Conservation (phyloP, 78 protist genomes). For the Speleostelium caveatum region DNA sequence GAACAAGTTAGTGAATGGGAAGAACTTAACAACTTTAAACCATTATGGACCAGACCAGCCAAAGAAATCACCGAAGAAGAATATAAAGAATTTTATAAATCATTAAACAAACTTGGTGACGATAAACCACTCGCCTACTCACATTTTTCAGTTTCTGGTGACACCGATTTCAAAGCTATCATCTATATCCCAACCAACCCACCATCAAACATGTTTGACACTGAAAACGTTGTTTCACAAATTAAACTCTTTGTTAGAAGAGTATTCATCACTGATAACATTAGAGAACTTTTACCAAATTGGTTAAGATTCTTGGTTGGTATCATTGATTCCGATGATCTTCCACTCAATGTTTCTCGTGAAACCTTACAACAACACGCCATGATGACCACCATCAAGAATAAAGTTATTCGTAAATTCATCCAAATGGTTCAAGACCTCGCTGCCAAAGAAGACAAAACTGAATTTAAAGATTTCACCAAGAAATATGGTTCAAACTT, state of each 20-base stretch:
- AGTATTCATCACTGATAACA: conserved; percentile 97
- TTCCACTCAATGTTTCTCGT: conserved; percentile 99
- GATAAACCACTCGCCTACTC: conserved; percentile 90
- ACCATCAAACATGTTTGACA: conserved; percentile 81
- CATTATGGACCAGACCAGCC: conserved; percentile 98
- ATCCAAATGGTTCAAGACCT: conserved; percentile 90
- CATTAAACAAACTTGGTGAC: conserved; percentile 88
- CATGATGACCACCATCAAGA: conserved; percentile 88
- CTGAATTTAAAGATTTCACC: conserved; percentile 89
- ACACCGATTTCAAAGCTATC: conserved; percentile 93
- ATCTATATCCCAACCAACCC: conserved; percentile 97
- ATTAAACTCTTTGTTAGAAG: conserved; percentile 98
- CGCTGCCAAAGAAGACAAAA: conserved; percentile 63
- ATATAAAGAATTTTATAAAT: conserved; percentile 96
- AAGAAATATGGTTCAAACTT: conserved; percentile 92
- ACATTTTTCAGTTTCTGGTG: conserved; percentile 97
- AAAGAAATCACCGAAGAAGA: conserved; percentile 95
- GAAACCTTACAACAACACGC: conserved; percentile 96
- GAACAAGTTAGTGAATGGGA: conserved; percentile 90
- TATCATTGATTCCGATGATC: conserved; percentile 98
- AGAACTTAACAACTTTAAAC: conserved; percentile 93
- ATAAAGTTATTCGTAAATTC: conserved; percentile 94
- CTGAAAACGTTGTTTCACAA: conserved; percentile 30
- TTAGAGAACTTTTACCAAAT: conserved; percentile 96
- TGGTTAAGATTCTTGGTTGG: conserved; percentile 98